phyloP scores from a whole-genome alignment of 228 moss, liverwort and hornwort genomes.

The Sphagnum magellanicum region DNA sequence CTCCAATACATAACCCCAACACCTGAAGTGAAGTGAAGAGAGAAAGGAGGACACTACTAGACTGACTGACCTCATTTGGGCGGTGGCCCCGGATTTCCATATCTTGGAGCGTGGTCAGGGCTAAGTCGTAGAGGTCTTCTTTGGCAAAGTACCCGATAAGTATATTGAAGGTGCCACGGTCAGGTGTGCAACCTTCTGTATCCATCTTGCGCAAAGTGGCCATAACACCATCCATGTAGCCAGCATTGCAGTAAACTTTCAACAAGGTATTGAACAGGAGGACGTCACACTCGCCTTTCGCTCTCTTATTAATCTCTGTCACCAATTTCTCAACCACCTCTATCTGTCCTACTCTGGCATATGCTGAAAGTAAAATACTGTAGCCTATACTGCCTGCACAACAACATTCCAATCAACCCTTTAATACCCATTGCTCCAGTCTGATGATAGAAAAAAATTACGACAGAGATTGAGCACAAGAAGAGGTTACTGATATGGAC shows the following conservation, averaged over 20 bases:
- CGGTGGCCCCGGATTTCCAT: slow-evolving; percentile 76
- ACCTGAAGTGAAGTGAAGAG: neutral
- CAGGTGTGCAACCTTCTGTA: slow-evolving; percentile 53
- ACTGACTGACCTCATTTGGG: slow-evolving; percentile 54
- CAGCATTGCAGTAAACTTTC: slow-evolving; percentile 69
- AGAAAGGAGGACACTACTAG: too few relatives aligned
- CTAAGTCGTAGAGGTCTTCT: slow-evolving; percentile 60
- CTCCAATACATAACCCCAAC: neutral
- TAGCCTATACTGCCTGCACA: slow-evolving; percentile 67
- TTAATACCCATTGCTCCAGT: neutral
- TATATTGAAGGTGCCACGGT: slow-evolving; percentile 76
- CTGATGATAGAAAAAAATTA: neutral
- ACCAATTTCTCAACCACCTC: slow-evolving; percentile 51
- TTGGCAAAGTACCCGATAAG: slow-evolving; percentile 74
- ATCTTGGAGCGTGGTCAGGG: slow-evolving; percentile 62
- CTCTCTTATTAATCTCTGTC: slow-evolving; percentile 43
- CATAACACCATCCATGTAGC: slow-evolving; percentile 65
- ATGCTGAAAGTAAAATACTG: slow-evolving; percentile 71
- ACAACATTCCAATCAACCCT: neutral
- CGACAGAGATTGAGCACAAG: neutral
- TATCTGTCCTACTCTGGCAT: slow-evolving; percentile 61
- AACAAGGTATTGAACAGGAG: slow-evolving; percentile 70
- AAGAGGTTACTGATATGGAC: too few relatives aligned
- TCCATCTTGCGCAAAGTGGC: slow-evolving; percentile 70
- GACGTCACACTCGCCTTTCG: slow-evolving; percentile 44